Base-by-base conservation (phyloP, 2,329 filamentous ascomycete species). In the Nothophaeocryptopus gaeumannii region DNA sequence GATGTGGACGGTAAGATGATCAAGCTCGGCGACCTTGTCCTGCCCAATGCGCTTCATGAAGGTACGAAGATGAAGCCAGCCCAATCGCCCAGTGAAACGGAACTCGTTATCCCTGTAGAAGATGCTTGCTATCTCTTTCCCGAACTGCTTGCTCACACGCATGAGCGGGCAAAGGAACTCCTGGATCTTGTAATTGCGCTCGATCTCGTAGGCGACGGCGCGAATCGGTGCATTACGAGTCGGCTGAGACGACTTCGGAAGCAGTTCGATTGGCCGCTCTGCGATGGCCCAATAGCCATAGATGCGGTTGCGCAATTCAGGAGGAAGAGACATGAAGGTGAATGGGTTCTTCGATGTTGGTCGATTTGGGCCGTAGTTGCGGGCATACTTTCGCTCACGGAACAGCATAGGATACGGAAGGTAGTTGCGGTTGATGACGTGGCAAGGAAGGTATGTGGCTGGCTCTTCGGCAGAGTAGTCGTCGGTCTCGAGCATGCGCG, bases 41-140 rank as follows among this genome's bases (percentile, higher is more conserved):
- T 5, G 10, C 7, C 43, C 43, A 11, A 51, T 47, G 2, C 5
- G 26, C 2, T 46, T 30, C 26, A 47, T 42, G 32, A 51, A 51
- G 8, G 32, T 34, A 11, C 44, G 43, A 2, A 51, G 43, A 14
- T 35, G 37, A 5, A 36, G 15, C 42, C 42, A 46, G 36, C 50
- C 50, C 1, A 29, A 30, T 3, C 15, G 11, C 7, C 45, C 37
- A 2, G 48, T 55, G 35, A 57, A 59, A 2, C 47, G 49, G 67
- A 78, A 78, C 30, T 69, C 67, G 61, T 76, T 74, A 8, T 61
- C 58, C 7, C 67, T 66, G 58, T 78, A 79, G 13, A 78, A 67
- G 5, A 78, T 64, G 15, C 65, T 60, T n/a, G n/a, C n/a, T n/a
- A n/a, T n/a, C n/a, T n/a, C n/a, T n/a, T n/a, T n/a, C n/a, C n/a